Evolutionary conservation across 345 rosid species (phyloP).

Genomic region (Adansonia digitata): DNA sequence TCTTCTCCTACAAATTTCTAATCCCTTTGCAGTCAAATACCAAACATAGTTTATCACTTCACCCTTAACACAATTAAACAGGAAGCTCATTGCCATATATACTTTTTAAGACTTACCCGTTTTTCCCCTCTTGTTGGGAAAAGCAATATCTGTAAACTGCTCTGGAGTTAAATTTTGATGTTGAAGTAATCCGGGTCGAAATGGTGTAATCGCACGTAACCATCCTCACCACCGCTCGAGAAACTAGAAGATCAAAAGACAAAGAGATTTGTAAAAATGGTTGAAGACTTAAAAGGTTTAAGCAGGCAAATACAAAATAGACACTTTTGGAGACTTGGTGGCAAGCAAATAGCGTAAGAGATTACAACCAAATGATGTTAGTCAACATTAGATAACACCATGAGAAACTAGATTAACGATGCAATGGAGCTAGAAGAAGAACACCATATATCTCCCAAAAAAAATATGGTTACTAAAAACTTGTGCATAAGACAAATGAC

Average conservation of each 20-base stretch:
- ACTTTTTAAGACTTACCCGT: background rate
- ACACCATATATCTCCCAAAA: too few species aligned
- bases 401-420: background rate
- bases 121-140: background rate
- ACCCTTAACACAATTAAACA: background rate
- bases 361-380: background rate
- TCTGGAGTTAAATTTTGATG: conserved; percentile 47
- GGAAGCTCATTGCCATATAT: background rate
- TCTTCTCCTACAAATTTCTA: background rate
- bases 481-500: too few species aligned
- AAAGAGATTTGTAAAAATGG: background rate
- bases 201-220: conserved; percentile 93
- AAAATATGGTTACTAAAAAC: too few species aligned
- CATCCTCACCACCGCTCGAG: conserved; percentile 97
- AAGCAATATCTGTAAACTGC: background rate
- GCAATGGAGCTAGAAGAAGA: background rate
- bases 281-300: background rate
- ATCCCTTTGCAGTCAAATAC: background rate
- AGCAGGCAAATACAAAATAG: background rate
- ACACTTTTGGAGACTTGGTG: background rate
- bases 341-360: background rate
- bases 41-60: background rate
- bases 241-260: conserved; percentile 41
- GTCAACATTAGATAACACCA: background rate
- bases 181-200: conserved; percentile 81